Evolutionary conservation across 345 rosid genomes (phyloP), one percentile per base, ranked within the genome.

Genomic region (Boechera divaricarpa): DNA sequence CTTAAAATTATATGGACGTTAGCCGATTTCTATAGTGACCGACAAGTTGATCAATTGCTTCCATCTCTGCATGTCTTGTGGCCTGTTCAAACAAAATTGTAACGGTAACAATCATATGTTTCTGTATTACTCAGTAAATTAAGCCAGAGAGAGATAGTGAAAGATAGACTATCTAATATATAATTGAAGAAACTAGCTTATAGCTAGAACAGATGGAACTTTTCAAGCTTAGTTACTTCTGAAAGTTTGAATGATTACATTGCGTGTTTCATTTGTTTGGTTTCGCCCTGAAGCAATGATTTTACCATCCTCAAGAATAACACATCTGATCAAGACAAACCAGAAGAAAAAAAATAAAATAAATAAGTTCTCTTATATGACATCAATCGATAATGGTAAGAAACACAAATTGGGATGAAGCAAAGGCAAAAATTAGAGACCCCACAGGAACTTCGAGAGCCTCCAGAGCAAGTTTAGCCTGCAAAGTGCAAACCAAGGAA

Each of bases 1-100:
- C 16, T 16, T 16, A 16, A 16, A 16, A 16, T 16, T 16, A 16
- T 16, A 16, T 16, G 16, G 16, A 16, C 16, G 16, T 16, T 16
- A 16, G 16, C 16, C 16, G 16, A 16, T 16, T 16, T 16, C 16
- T 16, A 16, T 16, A 16, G 16, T 16, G 16, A 16, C 78, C 82
- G n/a, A 86, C 82, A 75, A 92, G 91, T 79, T 70, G 26, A 78
- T 95, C 96, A 68, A 86, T 84, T 61, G 94, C 96, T 74, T 95
- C 98, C 97, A 90, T 95, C 85, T 92, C 98, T 9, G 97, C 98
- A 86, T 95, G 96, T 80, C 93, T 92, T 29, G 94, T 85, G 36
- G 96, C 99, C 91, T 90, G 36, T 49, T 21, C 67, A 49, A 35
- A 70, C 48, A 32, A 32, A 48, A 38, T 8, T 21, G 42, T 26